phyloP scores from a whole-genome alignment of 108 stramenopile species.

The Cyclotella atomus region DNA sequence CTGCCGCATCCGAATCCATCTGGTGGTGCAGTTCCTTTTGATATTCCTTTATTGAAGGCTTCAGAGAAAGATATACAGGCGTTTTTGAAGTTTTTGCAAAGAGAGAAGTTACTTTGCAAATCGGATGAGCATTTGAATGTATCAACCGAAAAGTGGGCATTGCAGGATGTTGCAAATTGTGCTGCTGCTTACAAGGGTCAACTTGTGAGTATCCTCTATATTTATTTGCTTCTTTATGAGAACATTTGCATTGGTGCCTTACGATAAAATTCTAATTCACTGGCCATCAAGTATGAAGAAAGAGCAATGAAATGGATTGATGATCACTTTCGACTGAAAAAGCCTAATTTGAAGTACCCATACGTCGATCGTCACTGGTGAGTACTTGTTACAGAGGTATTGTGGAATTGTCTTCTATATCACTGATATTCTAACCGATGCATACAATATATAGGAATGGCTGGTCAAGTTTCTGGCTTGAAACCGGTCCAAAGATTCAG shows the following conservation, averaged over 20 bases:
- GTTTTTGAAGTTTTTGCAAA: slow-evolving; percentile 31
- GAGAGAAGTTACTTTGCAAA: background rate
- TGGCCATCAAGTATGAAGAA: slow-evolving; percentile 38
- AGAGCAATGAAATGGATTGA: slow-evolving; percentile 38
- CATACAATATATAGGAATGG: slow-evolving; percentile 46
- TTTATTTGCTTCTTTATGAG: no score
- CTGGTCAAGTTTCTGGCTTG: slow-evolving; percentile 45
- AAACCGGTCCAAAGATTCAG: slow-evolving; percentile 37
- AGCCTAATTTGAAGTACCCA: slow-evolving; percentile 33
- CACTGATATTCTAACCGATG: no score
- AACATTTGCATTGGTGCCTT: no score
- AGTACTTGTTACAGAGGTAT: no score
- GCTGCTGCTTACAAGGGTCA: slow-evolving; percentile 45
- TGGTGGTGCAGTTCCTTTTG: slow-evolving; percentile 39
- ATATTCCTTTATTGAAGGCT: slow-evolving; percentile 27
- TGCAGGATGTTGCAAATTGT: slow-evolving; percentile 27
- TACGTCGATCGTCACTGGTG: slow-evolving; percentile 45
- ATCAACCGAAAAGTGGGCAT: background rate
- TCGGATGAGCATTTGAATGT: background rate
- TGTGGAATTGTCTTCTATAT: no score
- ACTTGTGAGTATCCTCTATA: background rate
- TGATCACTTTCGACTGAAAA: slow-evolving; percentile 40
- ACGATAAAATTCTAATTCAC: no score
- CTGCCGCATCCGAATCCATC: slow-evolving; percentile 42
- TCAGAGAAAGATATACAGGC: slow-evolving; percentile 26